Evolutionary conservation across 441 rosid species (phyloP), one percentile per base, ranked within the genome.

Genomic region (Adansonia rubrostipa): DNA sequence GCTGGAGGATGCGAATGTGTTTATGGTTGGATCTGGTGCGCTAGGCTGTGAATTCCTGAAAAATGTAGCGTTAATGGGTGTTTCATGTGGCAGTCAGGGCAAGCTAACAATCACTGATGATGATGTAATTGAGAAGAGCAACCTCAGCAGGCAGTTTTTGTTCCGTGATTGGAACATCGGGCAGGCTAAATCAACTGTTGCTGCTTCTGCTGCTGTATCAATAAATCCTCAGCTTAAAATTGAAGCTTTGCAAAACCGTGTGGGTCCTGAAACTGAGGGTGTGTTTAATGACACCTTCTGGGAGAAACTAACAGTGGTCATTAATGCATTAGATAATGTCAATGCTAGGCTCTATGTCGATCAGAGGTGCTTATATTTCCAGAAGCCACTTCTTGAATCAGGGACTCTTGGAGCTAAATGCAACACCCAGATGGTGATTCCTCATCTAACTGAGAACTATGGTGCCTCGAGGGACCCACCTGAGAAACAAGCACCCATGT

Each of bases 101-200:
- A 33, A 33, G 36, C 36, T 33, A 33, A 33, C 36, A 33, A 33
- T 33, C 36, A 33, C 36, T 33, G 36, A 33, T 33, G 36, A 33
- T 33, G 36, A 33, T 33, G 36, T 33, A 33, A 33, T 33, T 33
- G 36, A 33, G 36, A 33, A 33, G 36, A 33, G 36, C 36, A 33
- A 33, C 85, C 96, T 96, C 40, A 94, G 96, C 83, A 88, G 98
- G 82, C 99, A 96, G 83, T 96, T 96, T 86, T 94, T 96, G 42
- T 94, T 96, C 53, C 93, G 96, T 9, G 99, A 96, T 84, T 96
- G 97, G 99, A 94, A 96, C 83, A 94, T 96, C 78, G 98, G 99
- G 47, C 99, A 96, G 86, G 97, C 99, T 13, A 96, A 96, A 87
- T 96, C 98, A 72, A 94, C 97, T 9, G 97, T 96, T 82, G 98